A percentile compares a stretch with the other conserved stretches of the same genome.
Evolutionary conservation across 2,329 filamentous ascomycete species (phyloP).

Genomic region (Talaromyces pinophilus): DNA sequence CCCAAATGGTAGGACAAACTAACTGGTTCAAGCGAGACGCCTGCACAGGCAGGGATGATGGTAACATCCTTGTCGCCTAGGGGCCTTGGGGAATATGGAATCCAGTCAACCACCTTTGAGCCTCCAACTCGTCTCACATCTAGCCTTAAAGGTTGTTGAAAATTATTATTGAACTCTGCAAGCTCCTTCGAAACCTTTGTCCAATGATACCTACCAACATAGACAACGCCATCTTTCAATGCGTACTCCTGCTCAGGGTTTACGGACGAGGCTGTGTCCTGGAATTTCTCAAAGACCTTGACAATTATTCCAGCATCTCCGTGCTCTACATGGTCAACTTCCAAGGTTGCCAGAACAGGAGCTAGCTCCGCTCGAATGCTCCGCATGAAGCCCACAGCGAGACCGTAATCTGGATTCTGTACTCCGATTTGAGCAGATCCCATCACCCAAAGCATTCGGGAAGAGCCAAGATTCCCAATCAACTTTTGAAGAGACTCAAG

Average conservation of each 20-base stretch:
- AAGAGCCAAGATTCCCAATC: neutral
- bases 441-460: neutral
- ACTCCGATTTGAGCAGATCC: conserved; percentile 3
- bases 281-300: neutral
- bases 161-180: neutral
- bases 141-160: neutral
- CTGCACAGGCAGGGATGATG: neutral
- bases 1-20: neutral
- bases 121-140: neutral
- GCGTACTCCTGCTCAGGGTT: neutral
- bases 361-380: conserved; percentile 1
- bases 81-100: neutral
- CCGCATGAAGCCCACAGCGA: neutral
- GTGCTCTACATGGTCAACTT: neutral
- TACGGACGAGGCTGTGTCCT: neutral
- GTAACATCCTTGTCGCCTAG: neutral
- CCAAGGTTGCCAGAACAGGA: neutral
- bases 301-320: neutral
- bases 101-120: neutral
- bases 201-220: conserved; percentile 1
- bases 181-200: neutral
- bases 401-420: neutral
- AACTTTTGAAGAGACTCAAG: neutral
- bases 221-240: neutral
- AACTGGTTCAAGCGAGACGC: neutral